A percentile compares a stretch with the other conserved stretches of the same genome.
Conservation (phyloP, 1,284 basidiomycete genomes). For the Melampsora larici-populina region DNA sequence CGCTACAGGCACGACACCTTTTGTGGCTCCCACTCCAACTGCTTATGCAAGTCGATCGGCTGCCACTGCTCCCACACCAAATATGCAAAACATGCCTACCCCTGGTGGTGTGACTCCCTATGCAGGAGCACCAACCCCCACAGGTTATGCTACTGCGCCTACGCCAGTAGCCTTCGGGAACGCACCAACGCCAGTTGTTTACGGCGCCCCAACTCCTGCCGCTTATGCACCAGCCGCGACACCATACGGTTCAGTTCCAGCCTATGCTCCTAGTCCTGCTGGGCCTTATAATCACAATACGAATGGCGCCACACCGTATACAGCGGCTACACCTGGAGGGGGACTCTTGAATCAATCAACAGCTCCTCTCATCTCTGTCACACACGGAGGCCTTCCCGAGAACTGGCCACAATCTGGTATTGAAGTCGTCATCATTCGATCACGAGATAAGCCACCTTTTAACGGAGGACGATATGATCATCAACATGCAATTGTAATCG, state of each 20-base stretch:
- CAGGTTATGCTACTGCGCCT: constrained; percentile 48
- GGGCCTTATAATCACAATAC: constrained; percentile 48
- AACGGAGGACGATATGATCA: constrained; percentile 44
- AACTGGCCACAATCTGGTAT: constrained; percentile 41
- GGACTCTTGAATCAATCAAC: constrained; percentile 21
- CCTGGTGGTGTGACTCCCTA: constrained; percentile 49
- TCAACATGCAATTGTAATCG: constrained; percentile 44
- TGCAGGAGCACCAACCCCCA: constrained; percentile 44
- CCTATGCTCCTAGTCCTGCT: constrained; percentile 55
- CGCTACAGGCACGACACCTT: constrained; percentile 48
- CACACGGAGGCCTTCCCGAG: constrained; percentile 44
- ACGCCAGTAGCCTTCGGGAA: constrained; percentile 51
- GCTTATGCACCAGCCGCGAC: constrained; percentile 55
- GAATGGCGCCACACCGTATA: constrained; percentile 46
- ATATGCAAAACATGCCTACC: constrained; percentile 49
- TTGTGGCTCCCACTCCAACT: constrained; percentile 48
- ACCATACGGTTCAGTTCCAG: constrained; percentile 52
- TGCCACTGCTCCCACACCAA: constrained; percentile 43
- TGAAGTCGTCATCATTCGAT: constrained; percentile 24
- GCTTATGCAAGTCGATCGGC: constrained; percentile 47
- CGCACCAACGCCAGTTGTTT: constrained; percentile 59
- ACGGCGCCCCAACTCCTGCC: constrained; percentile 48
- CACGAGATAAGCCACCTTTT: constrained; percentile 42
- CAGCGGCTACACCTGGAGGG: constrained; percentile 46
- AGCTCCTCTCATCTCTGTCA: constrained; percentile 42